Base-by-base conservation (phyloP, 495 filamentous ascomycete species). In the Bacidia rubella region DNA sequence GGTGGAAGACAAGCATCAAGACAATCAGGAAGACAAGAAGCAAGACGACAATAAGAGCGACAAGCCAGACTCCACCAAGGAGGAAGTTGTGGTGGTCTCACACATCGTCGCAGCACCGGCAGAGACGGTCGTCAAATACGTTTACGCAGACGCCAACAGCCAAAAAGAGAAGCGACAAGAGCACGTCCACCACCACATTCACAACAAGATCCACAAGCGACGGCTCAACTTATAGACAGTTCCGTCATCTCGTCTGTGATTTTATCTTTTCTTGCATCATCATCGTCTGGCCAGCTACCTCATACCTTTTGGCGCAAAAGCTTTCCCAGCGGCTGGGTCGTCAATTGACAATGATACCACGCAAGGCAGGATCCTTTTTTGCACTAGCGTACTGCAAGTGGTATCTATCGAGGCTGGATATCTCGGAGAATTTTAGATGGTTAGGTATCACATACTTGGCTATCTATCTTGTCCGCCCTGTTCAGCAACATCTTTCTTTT, bases 171-270 rank as follows among this genome's bases (percentile, higher is more conserved):
- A 54, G 42, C 45, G 53, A 22, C 40, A 41, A 17, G 56, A 54
- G 3, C 56, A 58, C 42, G n/a, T 54, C 15, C 56, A 58, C 48
- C 56, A 58, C 41, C 56, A 58, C 44, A 42, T 43, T 7, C 56
- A 58, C 52, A 51, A 54, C 29, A 58, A 58, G 26, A 58, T 58
- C 52, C 39, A 58, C 56, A 58, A 58, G 41, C 54, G 49, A 41
- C 46, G 56, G 22, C 56, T 54, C 24, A 52, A 52, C 52, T 24
- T 26, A 50, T 50, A 50, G 38, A 10, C 27, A 4, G 9, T 25
- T 21, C 11, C 26, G 17, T 9, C 38, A n/a, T 50, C 26, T 25
- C n/a, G n/a, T n/a, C n/a, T 47, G 21, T 47, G 21, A 35, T 15
- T 35, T 47, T 17, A 7, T 22, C 20, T 22, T 4, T 47, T 7